Evolutionary conservation across 371 early-diverging fungal species (phyloP).

Genomic region (Syncephalastrum sp.): DNA sequence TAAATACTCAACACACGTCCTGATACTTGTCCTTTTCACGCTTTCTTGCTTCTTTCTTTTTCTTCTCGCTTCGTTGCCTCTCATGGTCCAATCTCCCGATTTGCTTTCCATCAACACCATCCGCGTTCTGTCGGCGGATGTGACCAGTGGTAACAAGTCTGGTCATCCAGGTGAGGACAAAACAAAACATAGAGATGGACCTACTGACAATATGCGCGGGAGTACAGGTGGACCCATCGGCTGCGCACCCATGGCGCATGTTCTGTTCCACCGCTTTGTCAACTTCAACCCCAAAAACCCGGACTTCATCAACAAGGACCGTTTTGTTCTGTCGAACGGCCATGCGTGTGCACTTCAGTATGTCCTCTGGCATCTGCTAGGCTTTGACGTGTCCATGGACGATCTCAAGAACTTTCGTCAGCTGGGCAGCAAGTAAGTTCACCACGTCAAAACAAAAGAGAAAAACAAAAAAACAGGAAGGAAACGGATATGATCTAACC

Average conservation of each 20-base stretch:
- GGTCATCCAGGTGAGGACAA: constrained; percentile 91
- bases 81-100: constrained; percentile 60
- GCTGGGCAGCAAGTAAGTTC: constrained; percentile 64
- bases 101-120: constrained; percentile 86
- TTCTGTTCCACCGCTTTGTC: constrained; percentile 84
- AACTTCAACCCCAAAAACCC: constrained; percentile 84
- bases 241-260: constrained; percentile 95
- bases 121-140: constrained; percentile 91
- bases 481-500: no score
- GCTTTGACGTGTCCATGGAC: constrained; percentile 85
- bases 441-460: no score
- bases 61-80: constrained; percentile 13
- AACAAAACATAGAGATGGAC: no score
- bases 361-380: constrained; percentile 86
- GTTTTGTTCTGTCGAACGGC: constrained; percentile 99
- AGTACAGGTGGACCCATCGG: constrained; percentile 65
- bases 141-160: constrained; percentile 92
- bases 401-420: constrained; percentile 97
- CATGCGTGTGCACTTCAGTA: constrained; percentile 98
- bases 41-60: not conserved
- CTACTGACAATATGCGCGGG: not conserved
- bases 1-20: no score
- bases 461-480: no score
- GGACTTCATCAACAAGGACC: constrained; percentile 90
- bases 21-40: no score